Base-by-base conservation (phyloP, 1,139 yeast genomes). In the Pichia terricola region DNA sequence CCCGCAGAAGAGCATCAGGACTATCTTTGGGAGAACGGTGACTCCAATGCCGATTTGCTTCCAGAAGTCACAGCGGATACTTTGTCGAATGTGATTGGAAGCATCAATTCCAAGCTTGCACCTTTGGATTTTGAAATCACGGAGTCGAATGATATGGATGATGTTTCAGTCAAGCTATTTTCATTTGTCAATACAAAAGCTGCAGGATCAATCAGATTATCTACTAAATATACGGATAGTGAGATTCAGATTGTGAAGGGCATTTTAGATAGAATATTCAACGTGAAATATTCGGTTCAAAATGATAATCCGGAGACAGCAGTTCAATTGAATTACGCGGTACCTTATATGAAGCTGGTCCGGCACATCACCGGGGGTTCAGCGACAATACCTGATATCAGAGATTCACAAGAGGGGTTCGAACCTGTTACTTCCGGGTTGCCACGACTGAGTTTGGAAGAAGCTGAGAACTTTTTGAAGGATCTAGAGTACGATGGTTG, bases 401-500 rank as follows among this genome's bases (percentile, higher is more conserved):
- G 11, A 2, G 35, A 36, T 5, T 40, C 30, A 5, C 48, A 46
- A 5, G 47, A 45, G 25, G 40, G 27, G 8, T 8, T 9, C 11
- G 28, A 6, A 8, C 27, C 10, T 22, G 38, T 7, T 3, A 10
- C 58, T 26, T 52, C 44, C 11, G 4, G 36, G 11, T 33, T 40
- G 7, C 37, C 25, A 6, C 37, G 41, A 31, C 33, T 60, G 38
- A 59, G 62, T 30, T 45, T 53, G 25, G 48, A 51, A 4, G 60
- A 57, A 27, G 53, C 58, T 0, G 63, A 64, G 16, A 47, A 44
- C 0, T 63, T 77, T 34, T 51, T 78, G 2, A 62, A 56, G 7
- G 54, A 61, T 28, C 56, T 78, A 26, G 67, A 74, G 6, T 69
- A 69, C 45, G 73, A 69, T 46, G 82, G 79, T 4, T 79, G 84